These are phyloP conservation scores for Apiospora rasikravindrae DNA, from an alignment of 2,329 filamentous ascomycete genomes.

Conservation along the genomic window DNA sequence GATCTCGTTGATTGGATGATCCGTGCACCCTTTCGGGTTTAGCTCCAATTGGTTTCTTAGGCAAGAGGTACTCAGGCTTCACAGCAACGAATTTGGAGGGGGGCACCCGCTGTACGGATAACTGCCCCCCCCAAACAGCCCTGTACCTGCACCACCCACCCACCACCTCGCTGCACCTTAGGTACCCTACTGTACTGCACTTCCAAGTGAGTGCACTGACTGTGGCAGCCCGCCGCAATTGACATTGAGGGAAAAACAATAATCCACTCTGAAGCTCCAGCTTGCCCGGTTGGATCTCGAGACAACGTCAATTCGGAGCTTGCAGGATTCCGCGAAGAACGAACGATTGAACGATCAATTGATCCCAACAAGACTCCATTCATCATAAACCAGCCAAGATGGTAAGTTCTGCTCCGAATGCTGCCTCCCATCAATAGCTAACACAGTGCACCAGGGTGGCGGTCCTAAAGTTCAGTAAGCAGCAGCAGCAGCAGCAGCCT, in stretches of 20 bases:
- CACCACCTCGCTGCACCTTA: too few species aligned
- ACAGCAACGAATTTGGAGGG: too few species aligned
- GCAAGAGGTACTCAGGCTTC: background rate
- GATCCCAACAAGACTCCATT: conserved; percentile 35
- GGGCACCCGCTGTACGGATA: background rate
- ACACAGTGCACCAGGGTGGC: conserved; percentile 67
- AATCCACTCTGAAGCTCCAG: conserved; percentile 18
- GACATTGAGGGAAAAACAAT: conserved; percentile 12
- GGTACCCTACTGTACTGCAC: background rate
- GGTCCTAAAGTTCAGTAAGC: conserved; percentile 70
- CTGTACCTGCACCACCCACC: background rate
- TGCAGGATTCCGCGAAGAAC: conserved; percentile 23
- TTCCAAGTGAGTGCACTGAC: background rate
- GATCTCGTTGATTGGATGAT: conserved; percentile 15
- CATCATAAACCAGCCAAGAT: conserved; percentile 53
- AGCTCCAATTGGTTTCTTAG: background rate
- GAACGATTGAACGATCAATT: conserved; percentile 34
- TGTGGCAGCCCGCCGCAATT: background rate
- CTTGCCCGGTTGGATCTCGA: conserved; percentile 1
- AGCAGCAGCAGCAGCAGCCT: background rate
- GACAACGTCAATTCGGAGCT: conserved; percentile 17
- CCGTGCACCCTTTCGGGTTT: background rate
- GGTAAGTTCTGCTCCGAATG: conserved; percentile 48
- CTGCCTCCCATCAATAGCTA: conserved; percentile 39
- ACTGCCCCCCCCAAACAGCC: background rate